A percentile compares a stretch with the other conserved stretches of the same genome.
Conservation (phyloP, 352 stramenopile genomes). For the Globisporangium mamillatum region DNA sequence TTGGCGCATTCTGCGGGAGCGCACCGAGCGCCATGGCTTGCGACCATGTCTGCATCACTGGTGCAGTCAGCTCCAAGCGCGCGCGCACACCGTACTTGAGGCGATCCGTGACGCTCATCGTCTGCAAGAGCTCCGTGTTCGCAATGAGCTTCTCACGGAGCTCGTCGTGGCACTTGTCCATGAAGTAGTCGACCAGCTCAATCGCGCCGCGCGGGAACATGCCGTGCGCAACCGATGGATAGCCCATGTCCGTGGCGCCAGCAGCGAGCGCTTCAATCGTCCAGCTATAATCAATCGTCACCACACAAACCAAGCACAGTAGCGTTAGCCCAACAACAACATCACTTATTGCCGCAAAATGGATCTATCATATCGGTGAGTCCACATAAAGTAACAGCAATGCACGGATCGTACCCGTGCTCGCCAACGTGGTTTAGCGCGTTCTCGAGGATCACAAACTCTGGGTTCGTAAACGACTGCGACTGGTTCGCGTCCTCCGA, state of each 20-base stretch:
- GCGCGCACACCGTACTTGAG: constrained; percentile 78
- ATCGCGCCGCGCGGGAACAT: constrained; percentile 76
- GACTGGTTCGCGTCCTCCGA: not conserved
- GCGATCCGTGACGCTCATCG: constrained; percentile 71
- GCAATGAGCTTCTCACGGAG: constrained; percentile 56
- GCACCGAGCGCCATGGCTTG: constrained; percentile 82
- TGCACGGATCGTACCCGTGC: constrained; percentile 36
- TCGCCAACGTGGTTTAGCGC: constrained; percentile 45
- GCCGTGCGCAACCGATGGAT: constrained; percentile 77
- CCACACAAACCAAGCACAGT: constrained; percentile 4
- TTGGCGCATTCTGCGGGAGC: constrained; percentile 66
- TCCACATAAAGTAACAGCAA: not conserved
- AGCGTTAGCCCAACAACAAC: constrained; percentile 2
- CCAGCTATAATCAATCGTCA: constrained; percentile 42
- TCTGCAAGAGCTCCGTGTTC: constrained; percentile 58
- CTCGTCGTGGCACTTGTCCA: constrained; percentile 67
- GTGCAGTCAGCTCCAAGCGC: constrained; percentile 61
- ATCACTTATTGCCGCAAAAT: constrained; percentile 5
- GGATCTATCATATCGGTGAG: not conserved
- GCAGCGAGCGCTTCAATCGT: constrained; percentile 67
- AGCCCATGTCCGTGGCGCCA: constrained; percentile 64
- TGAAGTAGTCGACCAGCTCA: constrained; percentile 85
- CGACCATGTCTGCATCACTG: constrained; percentile 59
- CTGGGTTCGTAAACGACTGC: constrained; percentile 30
- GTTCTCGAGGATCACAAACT: constrained; percentile 52